Evolutionary conservation across 495 filamentous ascomycete species (phyloP).

Genomic region (Tuber calosporum): DNA sequence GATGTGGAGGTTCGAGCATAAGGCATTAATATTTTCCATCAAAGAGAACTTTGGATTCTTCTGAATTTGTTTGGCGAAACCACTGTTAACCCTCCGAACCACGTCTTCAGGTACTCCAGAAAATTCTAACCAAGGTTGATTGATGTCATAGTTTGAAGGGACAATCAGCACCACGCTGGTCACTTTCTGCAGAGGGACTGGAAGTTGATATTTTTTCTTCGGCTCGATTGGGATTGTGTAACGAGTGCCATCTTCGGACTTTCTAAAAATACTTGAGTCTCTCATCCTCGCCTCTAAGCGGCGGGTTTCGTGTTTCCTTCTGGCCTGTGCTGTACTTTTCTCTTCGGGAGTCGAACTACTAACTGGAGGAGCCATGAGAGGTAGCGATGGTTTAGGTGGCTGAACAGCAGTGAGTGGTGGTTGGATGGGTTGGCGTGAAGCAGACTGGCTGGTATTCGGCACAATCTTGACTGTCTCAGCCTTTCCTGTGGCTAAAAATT

Average conservation of each 20-base stretch:
- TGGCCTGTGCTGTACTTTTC: conserved; percentile 55
- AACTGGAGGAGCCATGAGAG: conserved; percentile 41
- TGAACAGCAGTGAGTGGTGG: not conserved
- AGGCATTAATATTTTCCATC: conserved; percentile 68
- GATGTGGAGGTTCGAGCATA: conserved; percentile 64
- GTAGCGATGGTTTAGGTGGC: conserved; percentile 17
- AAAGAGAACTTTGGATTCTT: conserved; percentile 57
- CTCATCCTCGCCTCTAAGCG: conserved; percentile 77
- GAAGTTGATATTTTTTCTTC: conserved; percentile 55
- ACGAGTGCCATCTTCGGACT: conserved; percentile 60
- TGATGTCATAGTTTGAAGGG: conserved; percentile 65
- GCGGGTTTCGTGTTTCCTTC: conserved; percentile 58
- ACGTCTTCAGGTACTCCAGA: conserved; percentile 57
- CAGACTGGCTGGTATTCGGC: conserved; percentile 52
- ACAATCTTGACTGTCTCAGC: conserved; percentile 73
- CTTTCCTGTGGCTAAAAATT: conserved; percentile 62
- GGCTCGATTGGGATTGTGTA: conserved; percentile 70
- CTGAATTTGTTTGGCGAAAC: conserved; percentile 56
- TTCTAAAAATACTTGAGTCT: conserved; percentile 59
- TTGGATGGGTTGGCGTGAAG: not conserved
- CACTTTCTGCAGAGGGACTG: conserved; percentile 55
- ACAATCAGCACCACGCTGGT: conserved; percentile 63
- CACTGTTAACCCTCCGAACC: conserved; percentile 55
- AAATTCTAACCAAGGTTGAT: conserved; percentile 60
- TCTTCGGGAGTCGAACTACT: conserved; percentile 52